phyloP scores from a whole-genome alignment of 192 early-diverging fungal species.

The Hyaloraphidium curvatum region DNA sequence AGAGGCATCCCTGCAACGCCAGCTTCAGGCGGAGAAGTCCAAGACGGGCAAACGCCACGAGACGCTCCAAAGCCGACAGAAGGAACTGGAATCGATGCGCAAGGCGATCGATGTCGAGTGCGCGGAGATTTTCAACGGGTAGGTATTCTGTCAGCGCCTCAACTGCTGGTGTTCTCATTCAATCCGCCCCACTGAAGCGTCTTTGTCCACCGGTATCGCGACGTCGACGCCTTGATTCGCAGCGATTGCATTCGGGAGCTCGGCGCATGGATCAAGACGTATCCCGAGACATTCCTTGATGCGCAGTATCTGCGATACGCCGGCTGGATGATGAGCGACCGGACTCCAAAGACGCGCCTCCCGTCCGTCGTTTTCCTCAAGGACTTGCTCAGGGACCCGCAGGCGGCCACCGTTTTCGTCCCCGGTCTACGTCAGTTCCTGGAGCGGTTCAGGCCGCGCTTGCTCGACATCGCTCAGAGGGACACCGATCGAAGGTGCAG shows the following conservation, averaged over 20 bases:
- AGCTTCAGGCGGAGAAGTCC: constrained; percentile 27
- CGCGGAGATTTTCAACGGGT: constrained; percentile 59
- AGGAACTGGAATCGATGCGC: constrained; percentile 31
- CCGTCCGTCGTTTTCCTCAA: background rate
- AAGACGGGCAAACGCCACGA: constrained; percentile 20
- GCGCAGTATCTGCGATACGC: constrained; percentile 59
- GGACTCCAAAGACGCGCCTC: constrained; percentile 10
- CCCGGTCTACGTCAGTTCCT: constrained; percentile 38
- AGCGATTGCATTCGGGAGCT: constrained; percentile 65
- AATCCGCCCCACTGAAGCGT: constrained; percentile 23
- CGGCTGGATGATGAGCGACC: constrained; percentile 77
- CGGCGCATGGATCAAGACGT: constrained; percentile 50
- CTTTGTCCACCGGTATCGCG: constrained; percentile 77
- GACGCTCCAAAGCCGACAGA: constrained; percentile 20
- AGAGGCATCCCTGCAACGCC: constrained; percentile 40
- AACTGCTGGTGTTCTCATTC: background rate
- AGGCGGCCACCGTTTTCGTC: constrained; percentile 25
- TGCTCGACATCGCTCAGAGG: constrained; percentile 53
- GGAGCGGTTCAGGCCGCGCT: constrained; percentile 42
- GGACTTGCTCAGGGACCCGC: constrained; percentile 16
- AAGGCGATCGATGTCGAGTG: constrained; percentile 35
- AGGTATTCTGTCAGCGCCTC: constrained; percentile 5
- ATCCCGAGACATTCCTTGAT: constrained; percentile 52
- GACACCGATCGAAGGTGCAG: constrained; percentile 30
- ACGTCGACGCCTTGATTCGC: constrained; percentile 68